Percentiles rank a stretch among this genome's conserved stretches.
Conservation (phyloP, 108 stramenopile species). For the Nitzschia sp. region DNA sequence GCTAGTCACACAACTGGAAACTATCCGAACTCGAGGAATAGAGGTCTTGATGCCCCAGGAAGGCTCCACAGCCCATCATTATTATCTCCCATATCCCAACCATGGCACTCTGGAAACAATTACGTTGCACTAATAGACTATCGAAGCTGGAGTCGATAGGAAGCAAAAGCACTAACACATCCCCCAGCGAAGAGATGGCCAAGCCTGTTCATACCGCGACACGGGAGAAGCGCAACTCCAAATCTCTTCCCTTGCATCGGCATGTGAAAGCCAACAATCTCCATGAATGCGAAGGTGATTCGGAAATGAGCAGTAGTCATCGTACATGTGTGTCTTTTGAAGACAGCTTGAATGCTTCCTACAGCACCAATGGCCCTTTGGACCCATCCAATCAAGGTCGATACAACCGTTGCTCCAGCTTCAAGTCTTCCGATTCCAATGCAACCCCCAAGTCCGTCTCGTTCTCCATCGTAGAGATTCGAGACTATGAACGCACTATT, state of each 20-base stretch:
- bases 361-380: neutral
- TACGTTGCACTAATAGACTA: too few species aligned
- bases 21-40: too few species aligned
- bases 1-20: too few species aligned
- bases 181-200: too few species aligned
- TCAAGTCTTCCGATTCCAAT: neutral
- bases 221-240: too few species aligned
- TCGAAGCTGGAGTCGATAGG: too few species aligned
- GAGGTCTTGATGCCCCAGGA: too few species aligned
- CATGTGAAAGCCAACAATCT: neutral
- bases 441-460: constrained; percentile 12
- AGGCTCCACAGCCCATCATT: too few species aligned
- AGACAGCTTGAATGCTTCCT: neutral
- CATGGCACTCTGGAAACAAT: too few species aligned
- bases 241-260: neutral
- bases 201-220: too few species aligned
- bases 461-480: constrained; percentile 27
- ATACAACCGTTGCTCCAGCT: neutral
- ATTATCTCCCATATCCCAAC: too few species aligned
- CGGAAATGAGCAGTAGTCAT: neutral
- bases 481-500: constrained; percentile 26
- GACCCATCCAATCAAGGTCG: neutral
- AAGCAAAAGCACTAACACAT: too few species aligned
- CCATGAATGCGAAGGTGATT: neutral
- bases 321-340: neutral